Evolutionary conservation across 257 asterid genomes (phyloP), one percentile per base, ranked within the genome.

Genomic region (Primulina eburnea): DNA sequence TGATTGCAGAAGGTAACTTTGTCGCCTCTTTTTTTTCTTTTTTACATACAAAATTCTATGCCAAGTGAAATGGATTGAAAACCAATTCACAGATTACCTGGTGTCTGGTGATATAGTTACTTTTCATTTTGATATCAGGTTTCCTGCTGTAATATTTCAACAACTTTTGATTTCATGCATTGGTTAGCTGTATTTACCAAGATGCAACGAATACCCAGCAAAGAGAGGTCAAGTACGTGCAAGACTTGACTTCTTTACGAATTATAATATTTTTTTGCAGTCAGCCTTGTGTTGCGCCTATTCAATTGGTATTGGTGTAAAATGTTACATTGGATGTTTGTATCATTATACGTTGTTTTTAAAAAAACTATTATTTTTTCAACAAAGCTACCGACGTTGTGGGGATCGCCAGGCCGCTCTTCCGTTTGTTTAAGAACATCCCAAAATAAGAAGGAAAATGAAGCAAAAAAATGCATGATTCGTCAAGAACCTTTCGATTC

Each of bases 1-100:
- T 68, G 75, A 64, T 73, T 58, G 4, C 14, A 65, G 62, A 68
- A 80, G 96, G 89, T 86, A 73, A 66, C 60, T 12, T 56, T 70
- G 34, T 75, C 34, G 17, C 35, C 20, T 30, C 30, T 47, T 32
- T 33, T 21, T 50, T 35, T 34, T 59, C 26, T 33, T 47, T 9
- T 24, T 24, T 24, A 24, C 26, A 24, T 24, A 24, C 26, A 24
- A 24, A 6, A 28, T 28, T 28, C 30, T 60, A 68, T 35, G 24
- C 47, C 17, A 57, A 47, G 33, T 32, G 33, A 7, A 64, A 28
- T 58, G 65, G 69, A 62, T 43, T 20, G 40, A n/a, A 60, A 57
- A 57, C 17, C 40, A 35, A 32, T 60, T 67, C 67, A 16, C 12
- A 16, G 26, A 66, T 33, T 14, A 35, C 40, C 24, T 24, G 26